Evolutionary conservation across 495 filamentous ascomycete genomes (phyloP).

Genomic region (Podospora sp.): DNA sequence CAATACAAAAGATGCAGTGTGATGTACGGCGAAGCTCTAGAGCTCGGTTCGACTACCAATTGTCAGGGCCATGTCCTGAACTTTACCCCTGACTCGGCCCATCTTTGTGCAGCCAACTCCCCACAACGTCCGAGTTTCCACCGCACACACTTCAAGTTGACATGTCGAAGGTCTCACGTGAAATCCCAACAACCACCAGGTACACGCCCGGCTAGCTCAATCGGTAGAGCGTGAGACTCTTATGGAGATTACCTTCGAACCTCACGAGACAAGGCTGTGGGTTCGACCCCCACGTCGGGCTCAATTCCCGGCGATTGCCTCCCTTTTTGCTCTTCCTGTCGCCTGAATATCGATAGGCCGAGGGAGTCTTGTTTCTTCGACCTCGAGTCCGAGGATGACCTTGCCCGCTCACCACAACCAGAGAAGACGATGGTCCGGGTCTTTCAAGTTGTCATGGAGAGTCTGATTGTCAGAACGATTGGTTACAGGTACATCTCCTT

Average conservation of each 20-base stretch:
- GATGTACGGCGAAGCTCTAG: too few species aligned
- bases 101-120: background rate
- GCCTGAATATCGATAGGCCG: background rate
- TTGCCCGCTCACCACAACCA: too few species aligned
- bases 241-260: conserved; percentile 35
- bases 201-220: conserved; percentile 64
- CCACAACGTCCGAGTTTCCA: background rate
- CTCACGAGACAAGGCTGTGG: background rate
- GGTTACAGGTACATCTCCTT: too few species aligned
- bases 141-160: background rate
- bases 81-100: too few species aligned
- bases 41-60: too few species aligned
- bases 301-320: background rate
- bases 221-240: conserved; percentile 84
- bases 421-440: too few species aligned
- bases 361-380: background rate
- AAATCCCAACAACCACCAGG: background rate
- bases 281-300: background rate
- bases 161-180: background rate
- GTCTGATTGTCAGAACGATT: too few species aligned
- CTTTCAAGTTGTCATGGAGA: too few species aligned
- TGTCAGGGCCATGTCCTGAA: too few species aligned
- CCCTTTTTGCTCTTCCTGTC: background rate
- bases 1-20: too few species aligned
- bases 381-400: too few species aligned